Evolutionary conservation across 495 filamentous ascomycete species (phyloP).

Genomic region (Hyaloscypha finlandica): DNA sequence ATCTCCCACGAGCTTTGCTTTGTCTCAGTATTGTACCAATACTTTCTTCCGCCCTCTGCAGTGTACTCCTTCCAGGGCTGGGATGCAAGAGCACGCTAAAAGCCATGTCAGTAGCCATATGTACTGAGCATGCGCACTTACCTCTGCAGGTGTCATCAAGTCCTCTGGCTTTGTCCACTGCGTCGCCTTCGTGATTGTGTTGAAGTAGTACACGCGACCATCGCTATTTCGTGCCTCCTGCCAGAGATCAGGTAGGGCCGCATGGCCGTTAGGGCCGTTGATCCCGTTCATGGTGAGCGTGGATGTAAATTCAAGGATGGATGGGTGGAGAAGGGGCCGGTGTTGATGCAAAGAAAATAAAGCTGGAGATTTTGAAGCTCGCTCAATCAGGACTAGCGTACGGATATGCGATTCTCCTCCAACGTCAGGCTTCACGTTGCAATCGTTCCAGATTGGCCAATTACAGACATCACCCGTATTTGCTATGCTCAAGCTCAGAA

Average conservation of each 20-base stretch:
- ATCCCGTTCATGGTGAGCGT: slow-evolving; percentile 61
- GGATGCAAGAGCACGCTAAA: slow-evolving; percentile 74
- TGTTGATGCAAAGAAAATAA: background rate
- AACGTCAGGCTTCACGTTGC: background rate
- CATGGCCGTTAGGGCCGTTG: slow-evolving; percentile 56
- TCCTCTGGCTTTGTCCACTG: slow-evolving; percentile 94
- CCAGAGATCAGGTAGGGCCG: slow-evolving; percentile 63
- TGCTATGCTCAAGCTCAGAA: background rate
- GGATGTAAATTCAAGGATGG: background rate
- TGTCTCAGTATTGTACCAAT: slow-evolving; percentile 91
- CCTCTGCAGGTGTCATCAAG: slow-evolving; percentile 85
- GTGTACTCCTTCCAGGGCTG: slow-evolving; percentile 95
- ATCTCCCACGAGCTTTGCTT: slow-evolving; percentile 96
- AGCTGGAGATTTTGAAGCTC: background rate
- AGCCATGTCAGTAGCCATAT: slow-evolving; percentile 17
- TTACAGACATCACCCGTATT: background rate
- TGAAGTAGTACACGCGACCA: slow-evolving; percentile 93
- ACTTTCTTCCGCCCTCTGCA: slow-evolving; percentile 80
- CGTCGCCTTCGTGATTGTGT: slow-evolving; percentile 80
- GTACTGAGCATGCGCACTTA: slow-evolving; percentile 40
- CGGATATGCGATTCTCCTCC: background rate
- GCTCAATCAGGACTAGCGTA: background rate
- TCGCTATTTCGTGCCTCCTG: slow-evolving; percentile 81
- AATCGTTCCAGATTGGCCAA: background rate
- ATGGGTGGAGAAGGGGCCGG: background rate